phyloP scores from a whole-genome alignment of 108 stramenopile genomes.

The Pelagomonas calceolata region DNA sequence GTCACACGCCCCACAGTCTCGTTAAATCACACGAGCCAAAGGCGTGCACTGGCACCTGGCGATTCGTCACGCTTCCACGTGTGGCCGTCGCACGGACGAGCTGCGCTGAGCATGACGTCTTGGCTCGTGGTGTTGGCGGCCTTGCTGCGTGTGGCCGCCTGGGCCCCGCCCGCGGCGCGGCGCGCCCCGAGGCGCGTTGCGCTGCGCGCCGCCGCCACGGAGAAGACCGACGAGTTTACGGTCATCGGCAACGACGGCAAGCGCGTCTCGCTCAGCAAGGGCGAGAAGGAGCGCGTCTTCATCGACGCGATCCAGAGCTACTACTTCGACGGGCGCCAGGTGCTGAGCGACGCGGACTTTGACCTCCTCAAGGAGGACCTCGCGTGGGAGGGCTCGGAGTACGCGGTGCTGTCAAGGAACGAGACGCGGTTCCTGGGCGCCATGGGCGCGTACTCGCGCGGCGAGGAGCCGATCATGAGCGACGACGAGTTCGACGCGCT shows the following conservation, averaged over 20 bases:
- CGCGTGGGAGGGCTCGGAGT: slow-evolving; percentile 51
- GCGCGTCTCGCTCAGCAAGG: not conserved
- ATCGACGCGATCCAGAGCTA: slow-evolving; percentile 86
- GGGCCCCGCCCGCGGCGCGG: too few species aligned
- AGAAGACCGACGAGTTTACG: not conserved
- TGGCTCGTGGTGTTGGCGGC: too few species aligned
- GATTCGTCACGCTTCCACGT: too few species aligned
- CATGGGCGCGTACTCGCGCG: slow-evolving; percentile 74
- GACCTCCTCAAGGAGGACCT: slow-evolving; percentile 86
- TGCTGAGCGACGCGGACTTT: slow-evolving; percentile 74
- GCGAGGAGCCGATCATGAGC: slow-evolving; percentile 50
- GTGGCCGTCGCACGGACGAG: too few species aligned
- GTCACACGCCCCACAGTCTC: too few species aligned
- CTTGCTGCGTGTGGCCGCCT: too few species aligned
- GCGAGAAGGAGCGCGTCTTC: slow-evolving; percentile 66
- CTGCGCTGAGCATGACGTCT: too few species aligned
- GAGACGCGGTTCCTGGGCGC: slow-evolving; percentile 74
- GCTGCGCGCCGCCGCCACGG: too few species aligned
- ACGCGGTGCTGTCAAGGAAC: slow-evolving; percentile 57
- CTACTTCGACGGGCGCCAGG: slow-evolving; percentile 69
- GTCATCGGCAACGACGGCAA: not conserved
- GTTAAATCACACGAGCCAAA: too few species aligned
- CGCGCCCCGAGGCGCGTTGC: too few species aligned
- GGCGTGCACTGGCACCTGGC: too few species aligned
- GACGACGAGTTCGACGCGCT: slow-evolving; percentile 74